Base-by-base conservation (phyloP, 2,329 filamentous ascomycete species). In the Beauveria medogensis region DNA sequence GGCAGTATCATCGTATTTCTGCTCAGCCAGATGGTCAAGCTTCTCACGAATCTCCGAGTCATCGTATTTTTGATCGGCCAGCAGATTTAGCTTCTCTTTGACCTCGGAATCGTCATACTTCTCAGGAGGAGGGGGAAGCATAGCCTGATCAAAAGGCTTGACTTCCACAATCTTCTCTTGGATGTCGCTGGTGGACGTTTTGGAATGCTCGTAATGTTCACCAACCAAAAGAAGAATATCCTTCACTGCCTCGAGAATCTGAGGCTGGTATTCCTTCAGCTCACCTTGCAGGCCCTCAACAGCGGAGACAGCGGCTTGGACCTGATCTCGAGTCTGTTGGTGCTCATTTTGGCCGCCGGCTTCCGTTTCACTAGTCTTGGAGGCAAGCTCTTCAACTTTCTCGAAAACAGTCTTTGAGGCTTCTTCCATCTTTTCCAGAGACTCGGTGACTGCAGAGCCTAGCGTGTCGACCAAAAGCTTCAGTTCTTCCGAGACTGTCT, bases 161-260 rank as follows among this genome's bases (percentile, higher is more conserved):
- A 85, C 76, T 59, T 89, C 84, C 59, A 86, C 75, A 63, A 88
- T 82, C 69, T 80, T 83, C 63, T 82, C 78, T 65, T 85, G 77
- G 26, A 88, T 77, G 3, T 79, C 77, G 7, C 73, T 79, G 1
- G 79, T 76, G 0, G 87, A 82, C 50, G 83, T 81, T 73, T 92
- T 91, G 16, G 91, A 89, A 70, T 96, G 90, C 67, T 96, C 91
- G 68, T 89, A 96, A 71, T 97, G 92, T 70, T 95, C 85, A 26
- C 86, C 88, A 59, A 96, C 90, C 26, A 95, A 81, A 8, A 85
- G 79, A 44, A 95, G 80, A n/a, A 97, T 86, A 68, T 97, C 90
- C 67, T 91, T 89, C 65, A 99, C 84, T 0, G 90, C 85, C 58
- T 93, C 87, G 61, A 97, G 82, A 65, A 97, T 89, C 75, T 95